A percentile compares a stretch with the other conserved stretches of the same genome.
Conservation (phyloP, 1,284 basidiomycete genomes). For the Naganishia liquefaciens region DNA sequence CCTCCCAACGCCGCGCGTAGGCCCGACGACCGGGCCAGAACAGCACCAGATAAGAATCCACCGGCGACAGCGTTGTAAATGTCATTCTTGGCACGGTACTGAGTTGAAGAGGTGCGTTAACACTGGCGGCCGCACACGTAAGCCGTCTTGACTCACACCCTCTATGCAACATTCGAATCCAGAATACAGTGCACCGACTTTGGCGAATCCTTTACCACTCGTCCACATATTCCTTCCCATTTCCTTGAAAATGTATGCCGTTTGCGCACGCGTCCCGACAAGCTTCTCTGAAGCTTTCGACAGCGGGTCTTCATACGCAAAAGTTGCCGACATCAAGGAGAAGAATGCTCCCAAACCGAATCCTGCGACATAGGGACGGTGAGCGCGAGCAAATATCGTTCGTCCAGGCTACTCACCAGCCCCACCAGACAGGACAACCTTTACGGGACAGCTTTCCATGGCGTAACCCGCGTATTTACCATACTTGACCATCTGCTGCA, state of each 20-base stretch:
- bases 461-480: conserved; percentile 67
- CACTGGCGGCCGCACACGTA: too few species aligned
- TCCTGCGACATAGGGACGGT: conserved; percentile 57
- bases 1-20: conserved; percentile 78
- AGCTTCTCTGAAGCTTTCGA: conserved; percentile 62
- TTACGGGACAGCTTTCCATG: conserved; percentile 82
- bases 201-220: conserved; percentile 88
- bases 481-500: conserved; percentile 72
- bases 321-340: conserved; percentile 91
- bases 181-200: conserved; percentile 89
- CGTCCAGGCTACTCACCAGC: conserved; percentile 62
- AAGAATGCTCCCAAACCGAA: conserved; percentile 93
- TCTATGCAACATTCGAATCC: conserved; percentile 96
- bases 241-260: conserved; percentile 83
- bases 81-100: conserved; percentile 97
- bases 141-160: conserved; percentile 66
- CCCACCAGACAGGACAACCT: conserved; percentile 74
- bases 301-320: conserved; percentile 92
- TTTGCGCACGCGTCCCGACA: conserved; percentile 57
- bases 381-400: neutral
- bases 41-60: conserved; percentile 64
- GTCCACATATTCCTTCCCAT: conserved; percentile 93
- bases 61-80: conserved; percentile 70
- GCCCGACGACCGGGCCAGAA: conserved; percentile 80
- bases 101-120: neutral